Base-by-base conservation (phyloP, 306 rosid species). In the Rosa persica region DNA sequence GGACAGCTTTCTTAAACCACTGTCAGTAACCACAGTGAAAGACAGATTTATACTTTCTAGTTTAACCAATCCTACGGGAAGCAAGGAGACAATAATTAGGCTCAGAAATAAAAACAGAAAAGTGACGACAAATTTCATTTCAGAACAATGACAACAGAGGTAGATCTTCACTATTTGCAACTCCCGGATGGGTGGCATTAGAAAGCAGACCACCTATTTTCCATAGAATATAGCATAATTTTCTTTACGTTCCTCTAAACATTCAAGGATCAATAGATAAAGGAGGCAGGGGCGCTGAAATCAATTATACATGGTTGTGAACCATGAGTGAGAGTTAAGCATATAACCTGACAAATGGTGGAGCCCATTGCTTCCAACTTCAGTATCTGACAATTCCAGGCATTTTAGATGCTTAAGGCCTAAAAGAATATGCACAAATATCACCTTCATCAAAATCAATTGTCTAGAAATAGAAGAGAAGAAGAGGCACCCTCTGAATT, bases 351-450 rank as follows among this genome's bases (percentile, higher is more conserved):
- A 95, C 81, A 95, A 81, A 88, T 95, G 93, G 64, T 76, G 86
- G 13, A 95, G 88, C 77, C 98, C 98, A 81, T 76, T 84, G 91
- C 89, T 88, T 80, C 93, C 97, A 76, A 95, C 95, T 70, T 85
- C 89, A 27, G 98, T 95, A 75, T 95, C 98, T 22, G 98, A 95
- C 87, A 95, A 82, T 85, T 90, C 97, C 97, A 95, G 82, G 83
- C 92, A 92, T 83, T 86, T 92, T 88, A 95, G 81, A 40, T 81
- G 86, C 79, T 43, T 75, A 73, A 88, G 95, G 82, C 91, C 98
- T 95, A 82, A 67, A 77, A 81, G 73, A 85, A 82, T 64, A 64
- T 42, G 67, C 69, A 72, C 80, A 79, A 82, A 71, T 40, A 44
- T 66, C 42, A 79, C 81, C 73, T 81, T 75, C 51, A 44, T 47